phyloP scores from a whole-genome alignment of 1,284 basidiomycete genomes.

The Marasmius tenuissimus region DNA sequence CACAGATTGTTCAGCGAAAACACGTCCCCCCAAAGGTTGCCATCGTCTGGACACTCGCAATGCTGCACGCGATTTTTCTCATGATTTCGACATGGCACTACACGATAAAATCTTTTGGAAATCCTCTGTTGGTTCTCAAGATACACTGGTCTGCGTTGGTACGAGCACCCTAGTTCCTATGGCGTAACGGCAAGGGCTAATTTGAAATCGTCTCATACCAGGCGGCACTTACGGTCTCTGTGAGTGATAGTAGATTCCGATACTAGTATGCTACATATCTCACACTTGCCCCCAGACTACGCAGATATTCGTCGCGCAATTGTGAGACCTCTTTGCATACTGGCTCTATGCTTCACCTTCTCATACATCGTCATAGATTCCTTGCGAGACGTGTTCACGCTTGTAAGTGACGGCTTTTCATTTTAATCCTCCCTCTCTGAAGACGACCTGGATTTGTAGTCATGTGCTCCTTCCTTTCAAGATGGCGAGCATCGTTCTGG shows the following conservation, averaged over 20 bases:
- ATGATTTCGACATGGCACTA: neutral
- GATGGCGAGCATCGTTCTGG: neutral
- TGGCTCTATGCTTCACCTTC: neutral
- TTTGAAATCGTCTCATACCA: neutral
- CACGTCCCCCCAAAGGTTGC: neutral
- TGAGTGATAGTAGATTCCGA: neutral
- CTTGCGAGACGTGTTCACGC: neutral
- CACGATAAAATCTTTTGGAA: neutral
- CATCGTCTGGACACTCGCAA: neutral
- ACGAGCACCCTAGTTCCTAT: neutral
- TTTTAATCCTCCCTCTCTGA: neutral
- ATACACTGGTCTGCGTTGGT: neutral
- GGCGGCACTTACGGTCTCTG: neutral
- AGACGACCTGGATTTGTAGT: neutral
- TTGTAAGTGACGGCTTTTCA: neutral
- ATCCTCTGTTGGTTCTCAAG: neutral
- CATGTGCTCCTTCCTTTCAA: neutral
- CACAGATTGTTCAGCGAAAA: neutral
- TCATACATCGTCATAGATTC: neutral
- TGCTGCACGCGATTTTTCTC: neutral
- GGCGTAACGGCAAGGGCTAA: neutral
- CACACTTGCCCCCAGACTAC: neutral
- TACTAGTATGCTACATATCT: neutral
- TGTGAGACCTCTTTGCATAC: neutral
- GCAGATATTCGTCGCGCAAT: neutral